A percentile compares a stretch with the other conserved stretches of the same genome.
phyloP scores from a whole-genome alignment of 1,139 yeast species.

The Suhomyces ambrosiae region DNA sequence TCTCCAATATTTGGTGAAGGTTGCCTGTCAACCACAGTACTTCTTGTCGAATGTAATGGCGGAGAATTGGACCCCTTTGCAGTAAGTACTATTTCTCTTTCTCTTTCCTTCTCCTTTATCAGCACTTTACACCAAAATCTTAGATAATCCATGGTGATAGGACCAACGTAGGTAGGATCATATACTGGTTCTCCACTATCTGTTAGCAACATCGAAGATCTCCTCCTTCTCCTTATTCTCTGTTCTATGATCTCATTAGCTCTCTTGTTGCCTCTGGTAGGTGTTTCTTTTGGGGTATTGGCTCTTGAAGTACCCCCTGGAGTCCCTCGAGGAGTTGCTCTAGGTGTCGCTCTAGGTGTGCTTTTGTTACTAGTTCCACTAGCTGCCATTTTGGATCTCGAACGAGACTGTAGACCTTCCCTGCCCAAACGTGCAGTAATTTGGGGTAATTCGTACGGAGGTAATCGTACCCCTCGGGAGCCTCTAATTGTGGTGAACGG shows the following conservation, averaged over 20 bases:
- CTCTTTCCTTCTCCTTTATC: conserved; percentile 24
- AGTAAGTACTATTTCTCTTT: conserved; percentile 12
- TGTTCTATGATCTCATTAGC: conserved; percentile 16
- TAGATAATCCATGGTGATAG: conserved; percentile 43
- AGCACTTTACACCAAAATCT: conserved; percentile 38
- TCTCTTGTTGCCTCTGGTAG: conserved; percentile 10
- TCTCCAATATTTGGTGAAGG: conserved; percentile 10
- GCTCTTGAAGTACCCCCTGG: conserved; percentile 10
- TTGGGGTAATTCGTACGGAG: conserved; percentile 31
- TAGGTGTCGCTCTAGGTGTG: conserved; percentile 11
- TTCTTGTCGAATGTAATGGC: too few relatives aligned
- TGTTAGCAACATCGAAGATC: conserved; percentile 35
- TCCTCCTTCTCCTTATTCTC: conserved; percentile 23
- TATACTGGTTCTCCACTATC: conserved; percentile 27
- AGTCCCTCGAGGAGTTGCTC: conserved; percentile 11
- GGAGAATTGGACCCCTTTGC: too few relatives aligned
- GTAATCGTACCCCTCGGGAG: conserved; percentile 19
- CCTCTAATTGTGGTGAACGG: conserved; percentile 11
- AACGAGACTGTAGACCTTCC: conserved; percentile 8
- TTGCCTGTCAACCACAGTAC: too few relatives aligned
- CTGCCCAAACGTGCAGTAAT: conserved; percentile 20
- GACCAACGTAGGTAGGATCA: conserved; percentile 40
- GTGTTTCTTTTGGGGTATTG: conserved; percentile 6
- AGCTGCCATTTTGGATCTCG: conserved; percentile 12
- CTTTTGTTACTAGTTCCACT: conserved; percentile 1